Percentiles rank a stretch among this genome's conserved stretches.
phyloP scores from a whole-genome alignment of 345 rosid species.

The Dovyalis caffra region DNA sequence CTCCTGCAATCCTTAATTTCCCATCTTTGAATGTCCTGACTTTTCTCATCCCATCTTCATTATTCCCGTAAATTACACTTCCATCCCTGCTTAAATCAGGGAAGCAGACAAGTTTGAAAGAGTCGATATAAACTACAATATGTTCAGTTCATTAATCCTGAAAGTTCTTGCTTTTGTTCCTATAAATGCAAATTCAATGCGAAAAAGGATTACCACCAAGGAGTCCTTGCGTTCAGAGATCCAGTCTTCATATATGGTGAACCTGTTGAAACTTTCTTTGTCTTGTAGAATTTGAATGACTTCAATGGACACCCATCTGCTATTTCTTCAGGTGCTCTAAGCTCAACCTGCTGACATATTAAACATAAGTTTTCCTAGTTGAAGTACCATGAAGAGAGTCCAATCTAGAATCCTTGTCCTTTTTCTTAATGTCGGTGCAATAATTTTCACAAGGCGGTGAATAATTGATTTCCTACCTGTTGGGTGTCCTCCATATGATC shows the following conservation, averaged over 20 bases:
- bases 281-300: conserved; percentile 55
- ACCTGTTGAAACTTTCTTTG: conserved; percentile 48
- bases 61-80: conserved; percentile 75
- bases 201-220: conserved; percentile 59
- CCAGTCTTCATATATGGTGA: conserved; percentile 39
- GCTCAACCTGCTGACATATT: conserved; percentile 44
- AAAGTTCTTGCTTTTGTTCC: not conserved
- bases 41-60: conserved; percentile 55
- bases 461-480: no score
- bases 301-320: conserved; percentile 61
- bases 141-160: no score
- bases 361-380: not conserved
- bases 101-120: no score
- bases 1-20: conserved; percentile 49
- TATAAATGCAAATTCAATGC: not conserved
- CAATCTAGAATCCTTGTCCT: not conserved
- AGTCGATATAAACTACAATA: no score
- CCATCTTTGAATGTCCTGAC: conserved; percentile 76
- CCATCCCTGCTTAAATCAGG: conserved; percentile 53
- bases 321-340: conserved; percentile 49
- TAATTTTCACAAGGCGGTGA: not conserved
- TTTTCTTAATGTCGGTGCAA: not conserved
- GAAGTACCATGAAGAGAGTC: not conserved
- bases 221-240: conserved; percentile 64
- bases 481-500: conserved; percentile 75